A percentile compares a stretch with the other conserved stretches of the same genome.
Conservation (phyloP, 805 yeast species). For the Starmera pachycereana region DNA sequence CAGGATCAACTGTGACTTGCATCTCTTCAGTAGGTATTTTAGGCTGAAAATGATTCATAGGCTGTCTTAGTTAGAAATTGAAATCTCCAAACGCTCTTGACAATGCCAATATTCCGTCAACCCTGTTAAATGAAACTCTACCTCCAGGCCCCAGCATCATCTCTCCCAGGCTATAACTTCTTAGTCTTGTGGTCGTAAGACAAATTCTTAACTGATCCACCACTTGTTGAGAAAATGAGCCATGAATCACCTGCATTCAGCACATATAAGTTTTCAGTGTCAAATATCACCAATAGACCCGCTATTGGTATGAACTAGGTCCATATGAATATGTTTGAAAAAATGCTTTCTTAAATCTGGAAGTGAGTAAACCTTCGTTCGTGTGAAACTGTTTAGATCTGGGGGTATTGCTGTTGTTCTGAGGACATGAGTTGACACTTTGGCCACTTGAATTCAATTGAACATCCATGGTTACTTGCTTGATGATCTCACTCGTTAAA, state of each 20-base stretch:
- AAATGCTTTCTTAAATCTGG: constrained; percentile 32
- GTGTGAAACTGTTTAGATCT: constrained; percentile 15
- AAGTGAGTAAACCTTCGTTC: constrained; percentile 24
- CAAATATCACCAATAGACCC: constrained; percentile 44
- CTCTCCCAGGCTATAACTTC: constrained; percentile 92
- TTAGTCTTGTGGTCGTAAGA: constrained; percentile 89
- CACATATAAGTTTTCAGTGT: constrained; percentile 36
- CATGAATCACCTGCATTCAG: constrained; percentile 77
- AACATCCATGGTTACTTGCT: constrained; percentile 1
- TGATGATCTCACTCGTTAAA: constrained; percentile 13
- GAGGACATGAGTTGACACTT: constrained; percentile 1
- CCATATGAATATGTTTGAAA: constrained; percentile 29
- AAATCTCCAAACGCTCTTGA: constrained; percentile 87
- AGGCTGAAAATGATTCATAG: no score
- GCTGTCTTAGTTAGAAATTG: constrained; percentile 28
- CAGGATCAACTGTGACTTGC: constrained; percentile 75
- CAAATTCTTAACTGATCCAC: constrained; percentile 40
- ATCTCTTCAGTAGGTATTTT: constrained; percentile 46
- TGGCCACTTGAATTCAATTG: no score
- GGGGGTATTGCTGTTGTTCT: constrained; percentile 3
- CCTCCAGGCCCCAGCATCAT: constrained; percentile 91
- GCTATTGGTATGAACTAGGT: constrained; percentile 28
- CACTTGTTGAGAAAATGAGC: constrained; percentile 40
- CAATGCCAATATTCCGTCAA: constrained; percentile 88
- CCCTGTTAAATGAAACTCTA: constrained; percentile 85